Conservation (phyloP, 2,329 filamentous ascomycete genomes). For the Shiraia sp. region DNA sequence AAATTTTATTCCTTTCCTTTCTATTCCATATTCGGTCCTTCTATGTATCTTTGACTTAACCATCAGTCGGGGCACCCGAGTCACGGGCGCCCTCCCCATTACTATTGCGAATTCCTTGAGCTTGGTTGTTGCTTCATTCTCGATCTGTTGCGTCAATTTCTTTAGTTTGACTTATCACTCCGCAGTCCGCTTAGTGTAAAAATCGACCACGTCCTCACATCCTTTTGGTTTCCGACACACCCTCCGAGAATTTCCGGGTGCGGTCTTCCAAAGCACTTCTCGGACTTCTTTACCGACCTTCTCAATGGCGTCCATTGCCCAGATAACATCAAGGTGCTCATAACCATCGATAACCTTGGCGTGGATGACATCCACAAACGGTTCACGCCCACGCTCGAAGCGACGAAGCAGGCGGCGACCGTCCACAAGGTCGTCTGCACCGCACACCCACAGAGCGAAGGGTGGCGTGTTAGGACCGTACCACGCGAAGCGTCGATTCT, state of each 20-base stretch:
- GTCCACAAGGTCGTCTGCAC: slow-evolving; percentile 82
- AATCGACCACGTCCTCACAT: slow-evolving; percentile 55
- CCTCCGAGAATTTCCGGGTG: slow-evolving; percentile 58
- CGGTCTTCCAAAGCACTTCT: slow-evolving; percentile 83
- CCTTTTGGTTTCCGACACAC: slow-evolving; percentile 67
- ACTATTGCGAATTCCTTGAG: slow-evolving; percentile 31
- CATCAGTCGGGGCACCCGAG: slow-evolving; percentile 15
- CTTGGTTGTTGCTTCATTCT: slow-evolving; percentile 37
- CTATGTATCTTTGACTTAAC: not conserved
- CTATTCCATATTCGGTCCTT: not conserved
- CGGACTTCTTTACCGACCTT: slow-evolving; percentile 80
- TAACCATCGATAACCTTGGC: slow-evolving; percentile 79
- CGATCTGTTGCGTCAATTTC: slow-evolving; percentile 33
- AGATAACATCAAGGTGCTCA: slow-evolving; percentile 92
- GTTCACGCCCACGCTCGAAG: slow-evolving; percentile 77
- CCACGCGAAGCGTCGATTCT: slow-evolving; percentile 65
- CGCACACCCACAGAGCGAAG: slow-evolving; percentile 86
- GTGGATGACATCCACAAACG: slow-evolving; percentile 79
- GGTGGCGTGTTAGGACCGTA: slow-evolving; percentile 79
- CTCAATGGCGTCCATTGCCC: slow-evolving; percentile 87
- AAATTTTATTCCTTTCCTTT: too few relatives aligned
- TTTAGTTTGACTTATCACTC: slow-evolving; percentile 21
- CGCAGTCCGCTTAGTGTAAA: slow-evolving; percentile 22
- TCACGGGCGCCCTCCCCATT: slow-evolving; percentile 28
- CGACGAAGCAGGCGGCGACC: slow-evolving; percentile 73